A percentile compares a stretch with the other conserved stretches of the same genome.
phyloP scores from a whole-genome alignment of 148 eudicot genomes.

The Silene conica region DNA sequence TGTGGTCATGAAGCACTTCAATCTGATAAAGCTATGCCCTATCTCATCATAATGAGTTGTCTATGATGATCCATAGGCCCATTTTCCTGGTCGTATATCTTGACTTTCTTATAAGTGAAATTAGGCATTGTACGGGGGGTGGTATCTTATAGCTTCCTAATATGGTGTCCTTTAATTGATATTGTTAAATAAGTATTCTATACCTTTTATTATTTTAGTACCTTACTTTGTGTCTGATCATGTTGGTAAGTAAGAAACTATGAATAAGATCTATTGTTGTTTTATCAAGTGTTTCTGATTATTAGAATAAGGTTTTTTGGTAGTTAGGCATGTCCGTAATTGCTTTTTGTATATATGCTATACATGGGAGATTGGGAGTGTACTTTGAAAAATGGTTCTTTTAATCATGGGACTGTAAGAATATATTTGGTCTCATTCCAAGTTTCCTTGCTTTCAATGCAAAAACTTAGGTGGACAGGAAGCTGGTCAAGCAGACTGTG shows the following conservation, averaged over 20 bases:
- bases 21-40: too few species aligned
- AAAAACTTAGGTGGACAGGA: conserved; percentile 77
- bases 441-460: conserved; percentile 10
- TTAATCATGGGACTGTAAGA: too few species aligned
- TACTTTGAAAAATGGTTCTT: too few species aligned
- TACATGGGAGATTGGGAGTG: too few species aligned
- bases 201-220: neutral
- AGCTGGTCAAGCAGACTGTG: conserved; percentile 96
- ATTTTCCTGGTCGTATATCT: neutral
- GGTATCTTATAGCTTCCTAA: neutral
- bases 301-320: neutral
- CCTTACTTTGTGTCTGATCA: neutral
- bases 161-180: neutral
- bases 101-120: neutral
- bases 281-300: neutral
- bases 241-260: neutral
- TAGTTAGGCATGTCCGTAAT: neutral
- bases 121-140: neutral
- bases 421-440: neutral
- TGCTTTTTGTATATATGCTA: neutral
- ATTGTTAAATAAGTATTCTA: too few species aligned
- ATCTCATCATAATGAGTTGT: neutral
- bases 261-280: neutral
- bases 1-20: too few species aligned
- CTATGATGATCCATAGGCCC: neutral